Base-by-base conservation (phyloP, 805 yeast species). In the Brettanomyces anomalus region DNA sequence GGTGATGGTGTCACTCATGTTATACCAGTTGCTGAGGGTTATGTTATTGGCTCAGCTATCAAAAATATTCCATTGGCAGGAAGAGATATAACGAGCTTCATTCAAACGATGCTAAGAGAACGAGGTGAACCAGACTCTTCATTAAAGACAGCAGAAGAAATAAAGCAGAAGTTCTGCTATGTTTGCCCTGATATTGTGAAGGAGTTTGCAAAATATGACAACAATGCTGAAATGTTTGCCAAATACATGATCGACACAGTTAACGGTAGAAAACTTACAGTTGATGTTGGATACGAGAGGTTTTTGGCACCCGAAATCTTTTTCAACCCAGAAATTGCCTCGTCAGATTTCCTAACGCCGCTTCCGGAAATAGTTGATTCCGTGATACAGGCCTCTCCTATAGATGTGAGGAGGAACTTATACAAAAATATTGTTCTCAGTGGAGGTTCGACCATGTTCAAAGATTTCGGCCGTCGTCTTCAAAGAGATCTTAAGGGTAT, bases 1-100 rank as follows among this genome's bases (percentile, higher is more conserved):
- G 98, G 98, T 68, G 98, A 90, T 60, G 98, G 98, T 72, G 98
- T 93, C 4, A 93, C 98, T 11, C 99, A 93, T 63, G 97, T 93
- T 37, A 93, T 93, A 49, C 97, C 99, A 14, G 99, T 93, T 31
- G 97, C 98, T 21, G 98, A 93, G 67, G 99, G 99, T 46, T 93
- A 93, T 60, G 98, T 93, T 30, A 93, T 93, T 61, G 98, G 97
- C 5, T 81, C 95, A 13, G 95, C 97, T 28, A 93, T 93, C 62
- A 93, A 93, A 60, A 90, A 93, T 63, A 87, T 93, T 46, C 99
- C 99, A 46, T 83, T 93, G 64, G 99, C 99, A 0, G 99, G 99
- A 55, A 81, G 98, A 66, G 98, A 93, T 62, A 90, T 93, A 54
- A 93, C 98, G 3, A 74, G 79, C 50, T 93, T 93, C 61, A 88